Percentiles rank a stretch among this genome's conserved stretches.
Conservation (phyloP, 805 yeast genomes). For the Candida maesae region DNA sequence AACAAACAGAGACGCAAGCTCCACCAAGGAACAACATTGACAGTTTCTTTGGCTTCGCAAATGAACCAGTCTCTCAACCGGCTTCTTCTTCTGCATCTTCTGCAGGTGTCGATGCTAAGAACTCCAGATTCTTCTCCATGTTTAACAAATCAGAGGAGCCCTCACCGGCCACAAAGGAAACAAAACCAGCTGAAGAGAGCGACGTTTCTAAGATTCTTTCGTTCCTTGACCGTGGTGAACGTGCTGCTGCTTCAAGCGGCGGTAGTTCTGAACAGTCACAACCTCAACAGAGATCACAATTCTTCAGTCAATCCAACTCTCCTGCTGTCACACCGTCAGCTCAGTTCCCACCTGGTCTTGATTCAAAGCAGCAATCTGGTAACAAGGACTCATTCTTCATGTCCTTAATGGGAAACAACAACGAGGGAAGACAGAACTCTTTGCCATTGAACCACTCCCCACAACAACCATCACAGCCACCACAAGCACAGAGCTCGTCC, state of each 20-base stretch:
- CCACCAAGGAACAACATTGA: conserved; percentile 19
- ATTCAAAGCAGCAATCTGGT: conserved; percentile 12
- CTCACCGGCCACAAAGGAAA: conserved; percentile 5
- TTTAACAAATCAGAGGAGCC: conserved; percentile 21
- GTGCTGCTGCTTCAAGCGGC: conserved; percentile 3
- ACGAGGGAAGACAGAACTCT: conserved; percentile 7
- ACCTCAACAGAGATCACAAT: conserved; percentile 14
- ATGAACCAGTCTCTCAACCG: not conserved
- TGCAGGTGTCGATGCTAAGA: conserved; percentile 20
- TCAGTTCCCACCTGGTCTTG: conserved; percentile 23
- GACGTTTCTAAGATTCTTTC: conserved; percentile 25
- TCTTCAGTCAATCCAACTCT: conserved; percentile 12
- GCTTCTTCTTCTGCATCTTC: conserved; percentile 9
- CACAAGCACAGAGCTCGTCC: conserved; percentile 3
- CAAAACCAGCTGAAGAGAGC: conserved; percentile 12
- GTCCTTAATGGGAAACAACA: conserved; percentile 22
- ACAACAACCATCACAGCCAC: conserved; percentile 9
- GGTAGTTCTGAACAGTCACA: not conserved
- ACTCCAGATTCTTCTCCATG: conserved; percentile 28
- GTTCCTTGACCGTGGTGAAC: conserved; percentile 22
- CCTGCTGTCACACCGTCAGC: conserved; percentile 9
- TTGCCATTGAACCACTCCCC: conserved; percentile 5
- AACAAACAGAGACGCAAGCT: not conserved
- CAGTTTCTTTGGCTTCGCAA: conserved; percentile 22
- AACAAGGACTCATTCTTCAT: conserved; percentile 25